A percentile compares a stretch with the other conserved stretches of the same genome.
phyloP scores from a whole-genome alignment of 208 protist species.

The Crithidia expoeki region DNA sequence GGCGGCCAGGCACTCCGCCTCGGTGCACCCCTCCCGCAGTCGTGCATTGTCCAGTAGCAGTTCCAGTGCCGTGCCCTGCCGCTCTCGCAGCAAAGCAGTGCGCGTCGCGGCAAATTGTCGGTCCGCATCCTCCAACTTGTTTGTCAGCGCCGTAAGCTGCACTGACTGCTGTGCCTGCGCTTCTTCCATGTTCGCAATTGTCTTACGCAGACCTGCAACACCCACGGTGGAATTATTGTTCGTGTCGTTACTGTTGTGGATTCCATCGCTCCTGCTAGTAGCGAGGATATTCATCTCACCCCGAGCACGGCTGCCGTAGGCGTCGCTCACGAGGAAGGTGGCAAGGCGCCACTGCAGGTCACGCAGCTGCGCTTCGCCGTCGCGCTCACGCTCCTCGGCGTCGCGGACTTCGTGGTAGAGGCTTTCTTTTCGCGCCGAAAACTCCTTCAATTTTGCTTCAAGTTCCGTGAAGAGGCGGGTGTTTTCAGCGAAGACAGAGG shows the following conservation, averaged over 20 bases:
- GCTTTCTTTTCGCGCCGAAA: conserved; percentile 65
- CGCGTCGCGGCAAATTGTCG: conserved; percentile 49
- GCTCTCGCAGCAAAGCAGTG: conserved; percentile 56
- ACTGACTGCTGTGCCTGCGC: conserved; percentile 41
- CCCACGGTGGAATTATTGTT: conserved; percentile 42
- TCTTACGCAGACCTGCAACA: conserved; percentile 60
- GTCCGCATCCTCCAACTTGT: conserved; percentile 58
- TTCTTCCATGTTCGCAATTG: conserved; percentile 58
- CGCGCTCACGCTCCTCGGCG: conserved; percentile 60
- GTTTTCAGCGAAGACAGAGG: conserved; percentile 38
- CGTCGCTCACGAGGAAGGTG: conserved; percentile 61
- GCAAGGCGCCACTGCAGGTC: conserved; percentile 77
- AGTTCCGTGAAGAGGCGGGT: conserved; percentile 51
- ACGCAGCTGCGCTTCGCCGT: conserved; percentile 66
- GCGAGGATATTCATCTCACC: conserved; percentile 17
- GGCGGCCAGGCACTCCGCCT: conserved; percentile 83
- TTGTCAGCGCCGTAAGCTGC: conserved; percentile 40
- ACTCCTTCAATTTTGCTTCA: conserved; percentile 56
- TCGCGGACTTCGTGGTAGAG: conserved; percentile 75
- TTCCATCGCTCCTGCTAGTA: background rate
- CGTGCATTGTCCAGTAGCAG: conserved; percentile 77
- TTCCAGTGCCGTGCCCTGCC: conserved; percentile 65
- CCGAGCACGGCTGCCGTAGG: conserved; percentile 28
- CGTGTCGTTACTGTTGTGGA: background rate
- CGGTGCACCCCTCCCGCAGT: conserved; percentile 73